These are phyloP conservation scores for Globisporangium recalcitrans DNA, from an alignment of 352 stramenopile genomes.

Conservation along the genomic window DNA sequence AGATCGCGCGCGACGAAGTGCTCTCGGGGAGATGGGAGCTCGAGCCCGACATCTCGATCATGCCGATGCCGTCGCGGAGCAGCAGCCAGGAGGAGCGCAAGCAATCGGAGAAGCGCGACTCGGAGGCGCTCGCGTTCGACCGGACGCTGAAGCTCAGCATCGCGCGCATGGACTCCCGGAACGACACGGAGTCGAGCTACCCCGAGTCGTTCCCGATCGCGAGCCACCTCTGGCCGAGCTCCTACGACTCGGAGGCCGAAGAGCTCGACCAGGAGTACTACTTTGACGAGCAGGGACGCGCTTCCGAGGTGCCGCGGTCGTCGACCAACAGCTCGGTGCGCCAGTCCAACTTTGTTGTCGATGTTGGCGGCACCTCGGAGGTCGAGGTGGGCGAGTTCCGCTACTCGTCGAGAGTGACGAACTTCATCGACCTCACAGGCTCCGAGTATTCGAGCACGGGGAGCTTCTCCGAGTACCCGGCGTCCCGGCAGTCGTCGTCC, in stretches of 20 bases:
- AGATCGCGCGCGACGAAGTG: constrained; percentile 17
- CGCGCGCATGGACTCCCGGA: constrained; percentile 10
- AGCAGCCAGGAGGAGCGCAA: constrained; percentile 10
- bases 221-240: constrained; percentile 6
- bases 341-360: background rate
- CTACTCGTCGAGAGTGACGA: background rate
- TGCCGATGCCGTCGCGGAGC: constrained; percentile 8
- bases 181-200: constrained; percentile 7
- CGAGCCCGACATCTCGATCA: constrained; percentile 9
- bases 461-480: background rate
- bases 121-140: constrained; percentile 4
- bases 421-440: constrained; percentile 2
- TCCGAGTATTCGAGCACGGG: background rate
- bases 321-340: background rate
- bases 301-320: constrained; percentile 11
- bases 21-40: constrained; percentile 15
- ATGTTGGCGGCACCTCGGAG: background rate
- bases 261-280: constrained; percentile 15
- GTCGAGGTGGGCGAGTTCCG: background rate
- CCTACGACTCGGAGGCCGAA: constrained; percentile 12
- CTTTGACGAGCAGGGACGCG: constrained; percentile 12
- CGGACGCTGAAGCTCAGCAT: constrained; percentile 16
- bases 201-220: constrained; percentile 10
- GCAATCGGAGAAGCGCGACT: constrained; percentile 2
- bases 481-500: background rate